phyloP scores from a whole-genome alignment of 805 yeast genomes.

The Phaffomyces opuntiae region DNA sequence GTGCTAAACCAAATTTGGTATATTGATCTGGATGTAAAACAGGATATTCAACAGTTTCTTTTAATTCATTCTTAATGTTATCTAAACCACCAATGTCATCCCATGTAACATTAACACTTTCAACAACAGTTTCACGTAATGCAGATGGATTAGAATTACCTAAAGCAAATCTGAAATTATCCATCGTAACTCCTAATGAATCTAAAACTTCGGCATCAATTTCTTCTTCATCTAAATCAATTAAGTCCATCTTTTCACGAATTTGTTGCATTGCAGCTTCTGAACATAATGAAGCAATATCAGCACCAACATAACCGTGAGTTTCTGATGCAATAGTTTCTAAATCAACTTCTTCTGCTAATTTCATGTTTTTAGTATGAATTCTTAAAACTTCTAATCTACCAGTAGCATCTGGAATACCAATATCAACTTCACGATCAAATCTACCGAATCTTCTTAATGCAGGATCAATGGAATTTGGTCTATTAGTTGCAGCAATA shows the following conservation, averaged over 20 bases:
- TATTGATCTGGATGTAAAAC: constrained; percentile 98
- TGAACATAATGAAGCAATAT: constrained; percentile 96
- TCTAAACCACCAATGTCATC: constrained; percentile 99
- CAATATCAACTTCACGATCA: constrained; percentile 85
- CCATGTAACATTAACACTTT: constrained; percentile 98
- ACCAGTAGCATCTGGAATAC: constrained; percentile 97
- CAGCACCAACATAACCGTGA: constrained; percentile 99
- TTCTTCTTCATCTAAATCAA: constrained; percentile 92
- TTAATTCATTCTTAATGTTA: constrained; percentile 90
- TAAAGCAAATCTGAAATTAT: constrained; percentile 93
- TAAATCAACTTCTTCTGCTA: constrained; percentile 89
- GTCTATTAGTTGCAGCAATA: constrained; percentile 91
- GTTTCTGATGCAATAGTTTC: constrained; percentile 96
- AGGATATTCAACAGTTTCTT: constrained; percentile 98
- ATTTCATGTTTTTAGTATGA: constrained; percentile 98
- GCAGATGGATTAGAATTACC: constrained; percentile 99
- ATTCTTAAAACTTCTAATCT: constrained; percentile 94
- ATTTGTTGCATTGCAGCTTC: constrained; percentile 99
- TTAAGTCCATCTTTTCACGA: constrained; percentile 98
- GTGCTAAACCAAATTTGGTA: constrained; percentile 95
- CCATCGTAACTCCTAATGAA: constrained; percentile 97
- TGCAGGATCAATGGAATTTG: constrained; percentile 72
- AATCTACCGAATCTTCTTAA: constrained; percentile 83
- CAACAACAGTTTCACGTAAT: constrained; percentile 97
- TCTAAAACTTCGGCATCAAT: constrained; percentile 96